Evolutionary conservation across 2,329 filamentous ascomycete genomes (phyloP).

Genomic region (Fusarium miscanthi): DNA sequence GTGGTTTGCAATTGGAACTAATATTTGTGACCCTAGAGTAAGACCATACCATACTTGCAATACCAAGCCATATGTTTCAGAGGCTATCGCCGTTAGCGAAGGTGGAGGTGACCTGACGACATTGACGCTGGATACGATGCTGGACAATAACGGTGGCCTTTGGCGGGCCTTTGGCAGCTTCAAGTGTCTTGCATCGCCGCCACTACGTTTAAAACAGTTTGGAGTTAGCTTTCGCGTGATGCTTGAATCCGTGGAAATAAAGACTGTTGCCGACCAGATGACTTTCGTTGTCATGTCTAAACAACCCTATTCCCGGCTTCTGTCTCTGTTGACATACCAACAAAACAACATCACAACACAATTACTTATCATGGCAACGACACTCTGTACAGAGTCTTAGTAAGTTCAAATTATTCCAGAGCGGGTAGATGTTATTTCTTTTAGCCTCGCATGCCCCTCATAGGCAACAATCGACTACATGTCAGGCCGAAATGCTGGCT

Average conservation of each 20-base stretch:
- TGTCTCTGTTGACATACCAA: neutral
- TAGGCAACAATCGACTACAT: too few relatives aligned
- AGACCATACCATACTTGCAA: too few relatives aligned
- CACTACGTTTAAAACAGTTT: accelerated
- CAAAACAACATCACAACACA: neutral
- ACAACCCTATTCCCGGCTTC: neutral
- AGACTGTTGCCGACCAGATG: neutral
- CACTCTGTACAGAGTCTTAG: too few relatives aligned
- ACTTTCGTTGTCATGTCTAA: neutral
- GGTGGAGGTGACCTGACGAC: too few relatives aligned
- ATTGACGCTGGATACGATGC: neutral
- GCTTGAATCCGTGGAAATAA: accelerated
- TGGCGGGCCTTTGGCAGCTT: accelerated
- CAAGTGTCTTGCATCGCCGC: neutral
- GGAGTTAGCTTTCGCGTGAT: accelerated
- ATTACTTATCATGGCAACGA: neutral
- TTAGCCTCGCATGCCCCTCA: too few relatives aligned
- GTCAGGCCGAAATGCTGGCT: too few relatives aligned
- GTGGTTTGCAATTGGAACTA: too few relatives aligned
- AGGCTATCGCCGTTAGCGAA: too few relatives aligned
- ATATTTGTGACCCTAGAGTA: too few relatives aligned
- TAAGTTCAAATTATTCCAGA: accelerated
- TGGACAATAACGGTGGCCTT: accelerated
- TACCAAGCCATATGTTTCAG: too few relatives aligned
- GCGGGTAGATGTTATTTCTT: accelerated